Evolutionary conservation across 73 alveolate genomes (phyloP).

Genomic region (Blepharisma stoltei): DNA sequence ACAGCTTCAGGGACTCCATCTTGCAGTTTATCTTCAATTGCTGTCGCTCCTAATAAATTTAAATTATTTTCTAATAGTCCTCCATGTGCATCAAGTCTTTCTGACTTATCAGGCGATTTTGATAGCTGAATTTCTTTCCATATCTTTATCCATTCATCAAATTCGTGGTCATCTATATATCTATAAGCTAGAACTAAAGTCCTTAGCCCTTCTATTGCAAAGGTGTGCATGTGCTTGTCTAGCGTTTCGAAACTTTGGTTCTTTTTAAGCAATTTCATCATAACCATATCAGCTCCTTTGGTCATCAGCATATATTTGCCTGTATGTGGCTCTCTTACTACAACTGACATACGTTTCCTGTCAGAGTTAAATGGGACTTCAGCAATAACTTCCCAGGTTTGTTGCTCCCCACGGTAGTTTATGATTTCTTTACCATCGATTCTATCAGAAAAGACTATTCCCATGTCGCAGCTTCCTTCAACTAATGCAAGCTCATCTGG

Average conservation of each 20-base stretch:
- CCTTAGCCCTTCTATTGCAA: slow-evolving; percentile 71
- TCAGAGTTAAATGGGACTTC: slow-evolving; percentile 67
- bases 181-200: slow-evolving; percentile 73
- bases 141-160: slow-evolving; percentile 46
- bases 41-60: slow-evolving; percentile 65
- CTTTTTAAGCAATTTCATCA: slow-evolving; percentile 45
- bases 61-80: slow-evolving; percentile 57
- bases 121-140: slow-evolving; percentile 42
- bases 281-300: slow-evolving; percentile 80
- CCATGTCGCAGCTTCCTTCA: slow-evolving; percentile 71
- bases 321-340: slow-evolving; percentile 47
- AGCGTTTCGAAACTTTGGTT: slow-evolving; percentile 52
- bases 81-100: slow-evolving; percentile 37
- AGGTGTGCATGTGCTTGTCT: slow-evolving; percentile 50
- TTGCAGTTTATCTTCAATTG: slow-evolving; percentile 70
- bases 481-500: slow-evolving; percentile 94
- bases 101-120: slow-evolving; percentile 60
- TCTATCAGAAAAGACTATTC: slow-evolving; percentile 57
- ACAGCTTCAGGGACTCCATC: slow-evolving; percentile 64
- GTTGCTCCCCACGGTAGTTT: slow-evolving; percentile 35
- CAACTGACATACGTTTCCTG: slow-evolving; percentile 83
- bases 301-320: slow-evolving; percentile 46
- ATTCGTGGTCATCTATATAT: slow-evolving; percentile 62
- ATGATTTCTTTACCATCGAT: slow-evolving; percentile 32
- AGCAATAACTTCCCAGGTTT: slow-evolving; percentile 45